Evolutionary conservation across 257 asterid species (phyloP).

Genomic region (Henckelia pumila): DNA sequence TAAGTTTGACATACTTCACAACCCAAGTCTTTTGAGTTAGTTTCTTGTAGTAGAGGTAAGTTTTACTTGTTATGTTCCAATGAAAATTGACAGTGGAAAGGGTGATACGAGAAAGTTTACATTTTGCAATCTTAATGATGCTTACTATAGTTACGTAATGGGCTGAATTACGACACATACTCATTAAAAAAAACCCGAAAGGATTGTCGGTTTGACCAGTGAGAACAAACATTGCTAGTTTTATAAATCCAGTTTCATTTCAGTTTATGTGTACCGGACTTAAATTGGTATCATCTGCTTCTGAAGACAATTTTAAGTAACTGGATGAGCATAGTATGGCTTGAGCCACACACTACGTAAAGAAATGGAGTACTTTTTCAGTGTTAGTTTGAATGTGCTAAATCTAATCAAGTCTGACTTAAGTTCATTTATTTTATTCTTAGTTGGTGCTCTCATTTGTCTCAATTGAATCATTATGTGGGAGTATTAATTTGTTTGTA

Average conservation of each 20-base stretch:
- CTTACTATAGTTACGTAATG: background rate
- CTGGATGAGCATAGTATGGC: constrained; percentile 25
- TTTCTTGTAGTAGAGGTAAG: background rate
- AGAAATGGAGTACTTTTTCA: constrained; percentile 20
- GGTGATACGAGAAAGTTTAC: background rate
- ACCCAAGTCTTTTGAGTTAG: background rate
- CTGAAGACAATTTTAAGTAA: constrained; percentile 20
- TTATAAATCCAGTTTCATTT: constrained; percentile 22
- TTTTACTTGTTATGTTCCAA: background rate
- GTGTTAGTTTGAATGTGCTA: constrained; percentile 32
- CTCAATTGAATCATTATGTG: constrained; percentile 22
- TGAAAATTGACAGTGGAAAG: background rate
- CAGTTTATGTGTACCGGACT: constrained; percentile 29
- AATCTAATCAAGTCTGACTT: constrained; percentile 22
- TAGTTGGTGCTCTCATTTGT: constrained; percentile 27
- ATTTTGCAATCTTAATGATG: too few species aligned
- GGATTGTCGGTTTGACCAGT: constrained; percentile 17
- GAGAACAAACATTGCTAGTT: constrained; percentile 25
- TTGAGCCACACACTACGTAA: background rate
- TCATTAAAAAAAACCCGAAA: background rate
- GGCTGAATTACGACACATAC: background rate
- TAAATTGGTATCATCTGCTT: constrained; percentile 24
- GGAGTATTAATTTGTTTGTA: constrained; percentile 30
- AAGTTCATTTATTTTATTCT: constrained; percentile 19
- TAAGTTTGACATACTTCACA: background rate